Conservation (phyloP, 2,329 filamentous ascomycete genomes). For the Phyllosticta capitalensis region DNA sequence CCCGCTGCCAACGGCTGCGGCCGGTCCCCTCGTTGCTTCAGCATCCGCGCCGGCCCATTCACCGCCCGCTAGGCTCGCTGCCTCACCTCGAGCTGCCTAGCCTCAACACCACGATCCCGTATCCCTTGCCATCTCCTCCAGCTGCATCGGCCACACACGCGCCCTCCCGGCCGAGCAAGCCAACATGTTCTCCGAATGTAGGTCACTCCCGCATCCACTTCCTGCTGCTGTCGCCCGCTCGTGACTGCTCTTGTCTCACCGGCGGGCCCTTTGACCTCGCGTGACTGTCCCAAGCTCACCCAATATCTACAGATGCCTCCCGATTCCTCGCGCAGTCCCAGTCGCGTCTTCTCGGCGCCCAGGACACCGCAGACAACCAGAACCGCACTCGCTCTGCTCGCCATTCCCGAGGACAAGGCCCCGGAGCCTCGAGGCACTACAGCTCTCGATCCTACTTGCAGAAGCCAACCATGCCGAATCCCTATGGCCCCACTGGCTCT, state of each 20-base stretch:
- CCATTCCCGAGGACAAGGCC: slow-evolving; percentile 36
- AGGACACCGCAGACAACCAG: slow-evolving; percentile 17
- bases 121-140: not conserved
- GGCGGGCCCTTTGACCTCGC: slow-evolving; percentile 20
- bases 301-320: slow-evolving; percentile 65
- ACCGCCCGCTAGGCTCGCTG: not conserved
- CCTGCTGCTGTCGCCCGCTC: slow-evolving; percentile 23
- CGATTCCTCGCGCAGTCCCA: slow-evolving; percentile 94
- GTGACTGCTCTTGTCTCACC: slow-evolving; percentile 20
- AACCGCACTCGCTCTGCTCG: slow-evolving; percentile 34
- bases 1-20: not conserved
- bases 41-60: not conserved
- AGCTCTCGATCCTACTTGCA: slow-evolving; percentile 41
- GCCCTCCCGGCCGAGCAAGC: not conserved
- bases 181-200: slow-evolving; percentile 83
- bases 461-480: slow-evolving; percentile 51
- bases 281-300: slow-evolving; percentile 32
- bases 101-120: not conserved
- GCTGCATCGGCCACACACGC: slow-evolving; percentile 8
- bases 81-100: not conserved
- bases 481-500: slow-evolving; percentile 64
- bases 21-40: not conserved
- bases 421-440: slow-evolving; percentile 39
- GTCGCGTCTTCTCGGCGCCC: slow-evolving; percentile 71
- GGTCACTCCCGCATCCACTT: slow-evolving; percentile 34